Evolutionary conservation across 768 basidiomycete genomes (phyloP).

Genomic region (Serpula lacrymans): DNA sequence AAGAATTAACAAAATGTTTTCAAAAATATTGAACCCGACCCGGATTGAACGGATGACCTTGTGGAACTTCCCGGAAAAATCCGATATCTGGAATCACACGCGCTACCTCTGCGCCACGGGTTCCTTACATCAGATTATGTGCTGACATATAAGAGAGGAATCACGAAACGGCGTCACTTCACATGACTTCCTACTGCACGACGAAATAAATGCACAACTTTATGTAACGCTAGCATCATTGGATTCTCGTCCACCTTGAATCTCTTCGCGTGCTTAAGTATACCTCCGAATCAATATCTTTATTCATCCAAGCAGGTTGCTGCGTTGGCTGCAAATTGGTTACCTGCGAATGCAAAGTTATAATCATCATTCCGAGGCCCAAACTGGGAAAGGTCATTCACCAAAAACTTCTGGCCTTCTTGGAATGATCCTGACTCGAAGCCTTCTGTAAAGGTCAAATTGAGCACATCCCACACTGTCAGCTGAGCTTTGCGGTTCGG

Average conservation of each 20-base stretch:
- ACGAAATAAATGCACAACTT: no score
- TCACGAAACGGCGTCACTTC: no score
- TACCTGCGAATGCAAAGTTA: slow-evolving; percentile 20
- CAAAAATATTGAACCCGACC: slow-evolving; percentile 36
- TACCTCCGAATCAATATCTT: slow-evolving; percentile 57
- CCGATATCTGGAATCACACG: slow-evolving; percentile 35
- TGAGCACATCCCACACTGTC: slow-evolving; percentile 78
- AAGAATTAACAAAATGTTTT: no score
- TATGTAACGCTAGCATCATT: slow-evolving; percentile 1
- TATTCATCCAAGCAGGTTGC: slow-evolving; percentile 66
- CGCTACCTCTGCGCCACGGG: slow-evolving; percentile 25
- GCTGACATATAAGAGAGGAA: no score
- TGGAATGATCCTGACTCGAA: slow-evolving; percentile 47
- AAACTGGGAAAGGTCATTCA: slow-evolving; percentile 28
- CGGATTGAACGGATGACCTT: slow-evolving; percentile 48
- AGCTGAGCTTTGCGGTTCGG: slow-evolving; percentile 66
- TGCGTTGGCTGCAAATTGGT: slow-evolving; percentile 74
- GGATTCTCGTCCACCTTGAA: slow-evolving; percentile 54
- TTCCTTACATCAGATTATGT: slow-evolving; percentile 2
- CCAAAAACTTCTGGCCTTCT: slow-evolving; percentile 66
- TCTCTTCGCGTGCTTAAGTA: slow-evolving; percentile 66
- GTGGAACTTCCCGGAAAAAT: no score
- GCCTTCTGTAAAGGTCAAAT: slow-evolving; percentile 48
- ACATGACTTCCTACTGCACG: no score
- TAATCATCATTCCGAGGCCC: slow-evolving; percentile 3